These are phyloP conservation scores for Russula brevipes DNA, from an alignment of 768 basidiomycete species.

Conservation along the genomic window DNA sequence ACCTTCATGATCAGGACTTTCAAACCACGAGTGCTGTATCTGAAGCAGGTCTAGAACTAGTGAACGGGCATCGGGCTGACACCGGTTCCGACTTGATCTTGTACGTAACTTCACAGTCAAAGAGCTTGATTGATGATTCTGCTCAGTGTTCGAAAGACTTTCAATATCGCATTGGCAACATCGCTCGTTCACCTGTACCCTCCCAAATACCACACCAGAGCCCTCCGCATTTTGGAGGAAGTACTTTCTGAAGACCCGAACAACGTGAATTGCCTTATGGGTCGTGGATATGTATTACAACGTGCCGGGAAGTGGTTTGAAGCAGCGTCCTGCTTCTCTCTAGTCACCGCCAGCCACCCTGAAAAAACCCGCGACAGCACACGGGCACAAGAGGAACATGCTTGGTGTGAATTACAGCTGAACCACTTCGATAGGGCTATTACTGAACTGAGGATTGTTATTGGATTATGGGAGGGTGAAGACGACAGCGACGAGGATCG, in stretches of 20 bases:
- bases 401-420: slow-evolving; percentile 73
- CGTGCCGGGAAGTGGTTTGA: slow-evolving; percentile 59
- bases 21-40: slow-evolving; percentile 63
- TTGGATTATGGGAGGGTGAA: slow-evolving; percentile 40
- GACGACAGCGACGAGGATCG: slow-evolving; percentile 51
- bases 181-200: slow-evolving; percentile 81
- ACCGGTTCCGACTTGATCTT: slow-evolving; percentile 49
- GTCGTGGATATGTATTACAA: slow-evolving; percentile 69
- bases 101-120: slow-evolving; percentile 33
- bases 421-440: slow-evolving; percentile 45
- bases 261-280: slow-evolving; percentile 64
- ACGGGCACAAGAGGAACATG: slow-evolving; percentile 73
- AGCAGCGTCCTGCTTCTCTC: slow-evolving; percentile 57
- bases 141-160: slow-evolving; percentile 56
- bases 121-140: not conserved
- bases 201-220: slow-evolving; percentile 84
- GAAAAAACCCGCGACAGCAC: slow-evolving; percentile 45
- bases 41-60: slow-evolving; percentile 60
- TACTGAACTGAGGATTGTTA: slow-evolving; percentile 44
- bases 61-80: slow-evolving; percentile 50
- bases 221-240: slow-evolving; percentile 66
- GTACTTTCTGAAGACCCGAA: slow-evolving; percentile 58
- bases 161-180: slow-evolving; percentile 67
- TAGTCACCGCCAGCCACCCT: slow-evolving; percentile 45
- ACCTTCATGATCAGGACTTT: slow-evolving; percentile 67